These are phyloP conservation scores for Neurospora sp. DNA, from an alignment of 495 filamentous ascomycete species.

Conservation along the genomic window DNA sequence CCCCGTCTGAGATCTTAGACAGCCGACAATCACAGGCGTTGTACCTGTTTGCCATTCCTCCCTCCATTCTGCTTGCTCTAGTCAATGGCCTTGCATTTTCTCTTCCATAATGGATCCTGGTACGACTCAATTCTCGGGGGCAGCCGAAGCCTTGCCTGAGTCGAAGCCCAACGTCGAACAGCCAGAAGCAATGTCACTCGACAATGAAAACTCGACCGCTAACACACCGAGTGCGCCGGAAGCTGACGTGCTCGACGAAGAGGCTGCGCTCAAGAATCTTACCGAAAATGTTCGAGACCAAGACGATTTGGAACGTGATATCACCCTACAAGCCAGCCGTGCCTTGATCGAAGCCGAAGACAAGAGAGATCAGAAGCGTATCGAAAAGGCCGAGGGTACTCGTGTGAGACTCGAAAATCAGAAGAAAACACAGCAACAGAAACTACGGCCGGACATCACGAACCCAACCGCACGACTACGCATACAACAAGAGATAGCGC, in stretches of 20 bases:
- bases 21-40: not conserved
- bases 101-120: not conserved
- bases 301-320: constrained; percentile 73
- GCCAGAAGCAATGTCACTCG: not conserved
- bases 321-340: constrained; percentile 61
- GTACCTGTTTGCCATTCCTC: not conserved
- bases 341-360: constrained; percentile 73
- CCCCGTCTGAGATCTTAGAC: not conserved
- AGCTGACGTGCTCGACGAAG: constrained; percentile 35
- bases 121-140: not conserved
- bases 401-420: constrained; percentile 43
- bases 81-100: not conserved
- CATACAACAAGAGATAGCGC: constrained; percentile 52
- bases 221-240: not conserved
- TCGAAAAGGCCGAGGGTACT: constrained; percentile 61
- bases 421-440: constrained; percentile 32
- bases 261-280: constrained; percentile 52
- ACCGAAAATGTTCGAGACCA: constrained; percentile 71
- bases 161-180: not conserved
- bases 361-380: constrained; percentile 74
- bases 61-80: not conserved
- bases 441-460: constrained; percentile 24
- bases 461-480: constrained; percentile 33
- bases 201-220: not conserved
- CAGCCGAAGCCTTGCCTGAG: not conserved